Conservation (phyloP, 805 yeast species). For the Huiozyma naganishii region DNA sequence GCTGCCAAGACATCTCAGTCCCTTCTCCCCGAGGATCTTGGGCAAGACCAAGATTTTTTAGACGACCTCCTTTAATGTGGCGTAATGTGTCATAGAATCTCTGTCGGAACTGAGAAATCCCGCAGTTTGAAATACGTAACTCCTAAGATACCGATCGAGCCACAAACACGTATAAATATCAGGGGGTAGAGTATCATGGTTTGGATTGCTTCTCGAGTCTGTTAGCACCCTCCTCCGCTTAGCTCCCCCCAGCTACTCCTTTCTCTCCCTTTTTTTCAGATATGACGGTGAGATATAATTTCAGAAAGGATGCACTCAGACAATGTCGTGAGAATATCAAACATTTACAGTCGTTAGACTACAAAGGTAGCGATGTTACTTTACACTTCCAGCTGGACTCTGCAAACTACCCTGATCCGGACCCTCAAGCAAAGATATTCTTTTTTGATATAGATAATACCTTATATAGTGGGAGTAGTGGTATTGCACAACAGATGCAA, state of each 20-base stretch:
- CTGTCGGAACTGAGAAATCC: no score
- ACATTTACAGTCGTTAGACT: conserved; percentile 20
- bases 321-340: conserved; percentile 17
- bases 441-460: conserved; percentile 92
- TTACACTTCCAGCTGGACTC: conserved; percentile 16
- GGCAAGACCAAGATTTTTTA: conserved; percentile 19
- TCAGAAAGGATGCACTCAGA: conserved; percentile 5
- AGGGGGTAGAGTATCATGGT: no score
- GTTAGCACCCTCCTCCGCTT: no score
- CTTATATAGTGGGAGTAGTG: conserved; percentile 58
- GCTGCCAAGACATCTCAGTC: conserved; percentile 1
- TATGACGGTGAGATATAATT: background rate
- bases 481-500: conserved; percentile 78
- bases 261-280: background rate
- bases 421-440: conserved; percentile 32
- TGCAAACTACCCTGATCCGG: conserved; percentile 10
- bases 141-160: no score
- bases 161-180: no score
- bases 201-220: no score
- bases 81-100: background rate
- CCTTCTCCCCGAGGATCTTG: conserved; percentile 12
- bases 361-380: conserved; percentile 21
- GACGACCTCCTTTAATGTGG: conserved; percentile 17
- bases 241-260: no score
- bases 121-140: no score